These are phyloP conservation scores for Raffaelea ambrosiae DNA, from an alignment of 2,329 filamentous ascomycete genomes.

Conservation along the genomic window DNA sequence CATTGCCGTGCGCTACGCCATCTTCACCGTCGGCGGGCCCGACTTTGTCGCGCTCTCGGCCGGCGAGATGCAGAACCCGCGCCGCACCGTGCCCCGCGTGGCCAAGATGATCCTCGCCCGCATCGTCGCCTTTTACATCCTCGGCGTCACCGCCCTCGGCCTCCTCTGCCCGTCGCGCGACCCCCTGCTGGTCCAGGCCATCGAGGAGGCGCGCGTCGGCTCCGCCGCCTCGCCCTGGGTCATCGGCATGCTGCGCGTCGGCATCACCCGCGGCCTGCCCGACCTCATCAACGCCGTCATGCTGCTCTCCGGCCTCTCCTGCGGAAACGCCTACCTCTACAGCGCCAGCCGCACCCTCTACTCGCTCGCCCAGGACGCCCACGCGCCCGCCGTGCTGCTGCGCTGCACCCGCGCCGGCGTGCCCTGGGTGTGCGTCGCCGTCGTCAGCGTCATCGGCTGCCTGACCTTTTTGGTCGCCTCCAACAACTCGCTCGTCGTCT, in stretches of 20 bases:
- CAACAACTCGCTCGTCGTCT: conserved; percentile 24
- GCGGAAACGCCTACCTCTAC: conserved; percentile 50
- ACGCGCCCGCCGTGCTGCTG: conserved; percentile 27
- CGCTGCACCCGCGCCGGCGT: conserved; percentile 24
- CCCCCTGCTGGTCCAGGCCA: conserved; percentile 30
- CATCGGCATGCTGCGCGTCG: conserved; percentile 42
- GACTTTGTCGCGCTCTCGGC: too few species aligned
- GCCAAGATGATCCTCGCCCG: too few species aligned
- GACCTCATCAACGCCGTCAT: conserved; percentile 52
- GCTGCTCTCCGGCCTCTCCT: conserved; percentile 40
- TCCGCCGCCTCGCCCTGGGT: conserved; percentile 39
- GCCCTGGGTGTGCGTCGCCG: conserved; percentile 25
- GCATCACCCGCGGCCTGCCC: conserved; percentile 36
- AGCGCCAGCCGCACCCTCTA: conserved; percentile 29
- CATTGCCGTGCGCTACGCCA: conserved; percentile 25
- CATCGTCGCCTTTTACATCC: conserved; percentile 61
- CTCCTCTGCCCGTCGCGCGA: conserved; percentile 57
- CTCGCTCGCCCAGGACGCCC: conserved; percentile 25
- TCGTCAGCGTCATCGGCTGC: conserved; percentile 23
- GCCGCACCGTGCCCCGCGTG: too few species aligned
- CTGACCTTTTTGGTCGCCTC: conserved; percentile 30
- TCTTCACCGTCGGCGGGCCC: conserved; percentile 31
- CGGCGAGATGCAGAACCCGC: too few species aligned
- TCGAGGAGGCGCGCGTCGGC: conserved; percentile 30
- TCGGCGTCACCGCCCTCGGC: too few species aligned